Evolutionary conservation across 2,329 filamentous ascomycete genomes (phyloP).

Genomic region (Alternaria incomplexa): DNA sequence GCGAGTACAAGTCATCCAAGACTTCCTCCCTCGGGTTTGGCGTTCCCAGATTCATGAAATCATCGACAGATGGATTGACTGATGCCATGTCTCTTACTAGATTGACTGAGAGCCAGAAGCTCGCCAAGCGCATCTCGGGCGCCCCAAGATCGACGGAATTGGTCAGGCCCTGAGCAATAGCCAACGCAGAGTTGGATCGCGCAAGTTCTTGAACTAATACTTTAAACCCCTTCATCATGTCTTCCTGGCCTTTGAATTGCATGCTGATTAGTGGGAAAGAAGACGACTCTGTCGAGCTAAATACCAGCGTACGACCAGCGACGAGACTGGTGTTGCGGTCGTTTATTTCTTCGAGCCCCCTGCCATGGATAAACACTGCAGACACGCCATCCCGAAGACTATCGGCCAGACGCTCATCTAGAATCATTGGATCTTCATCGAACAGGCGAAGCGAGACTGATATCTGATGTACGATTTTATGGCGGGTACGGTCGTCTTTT

Average conservation of each 20-base stretch:
- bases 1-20: slow-evolving; percentile 71
- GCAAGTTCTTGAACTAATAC: slow-evolving; percentile 64
- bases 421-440: slow-evolving; percentile 65
- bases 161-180: slow-evolving; percentile 69
- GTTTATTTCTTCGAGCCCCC: slow-evolving; percentile 27
- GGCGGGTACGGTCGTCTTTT: slow-evolving; percentile 79
- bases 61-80: slow-evolving; percentile 64
- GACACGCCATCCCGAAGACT: slow-evolving; percentile 77
- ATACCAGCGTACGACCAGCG: slow-evolving; percentile 22
- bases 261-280: slow-evolving; percentile 66
- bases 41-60: slow-evolving; percentile 66
- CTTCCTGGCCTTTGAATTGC: slow-evolving; percentile 67
- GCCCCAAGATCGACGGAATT: slow-evolving; percentile 65
- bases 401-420: slow-evolving; percentile 70
- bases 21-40: slow-evolving; percentile 38
- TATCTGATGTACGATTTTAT: slow-evolving; percentile 75
- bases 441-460: slow-evolving; percentile 73
- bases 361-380: slow-evolving; percentile 52
- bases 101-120: slow-evolving; percentile 81
- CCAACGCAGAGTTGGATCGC: slow-evolving; percentile 50
- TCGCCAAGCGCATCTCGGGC: slow-evolving; percentile 67
- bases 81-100: slow-evolving; percentile 66
- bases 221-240: slow-evolving; percentile 67
- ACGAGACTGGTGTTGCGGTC: slow-evolving; percentile 7
- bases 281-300: slow-evolving; percentile 25